Conservation (phyloP, 2,329 filamentous ascomycete genomes). For the Triangularia setosa region DNA sequence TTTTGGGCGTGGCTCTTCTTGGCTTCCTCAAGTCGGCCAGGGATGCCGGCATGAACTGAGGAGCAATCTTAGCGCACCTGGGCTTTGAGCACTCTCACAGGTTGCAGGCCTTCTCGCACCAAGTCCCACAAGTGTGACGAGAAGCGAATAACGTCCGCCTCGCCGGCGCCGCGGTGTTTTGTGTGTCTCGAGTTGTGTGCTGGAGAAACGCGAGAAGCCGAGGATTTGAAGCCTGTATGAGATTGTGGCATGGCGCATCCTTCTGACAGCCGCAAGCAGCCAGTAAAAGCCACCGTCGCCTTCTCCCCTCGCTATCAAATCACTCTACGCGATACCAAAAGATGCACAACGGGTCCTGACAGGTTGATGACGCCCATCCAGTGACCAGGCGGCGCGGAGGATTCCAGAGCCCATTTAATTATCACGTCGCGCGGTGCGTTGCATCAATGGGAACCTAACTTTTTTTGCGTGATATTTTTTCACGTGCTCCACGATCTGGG, state of each 20-base stretch:
- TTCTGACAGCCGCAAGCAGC: slow-evolving; percentile 1
- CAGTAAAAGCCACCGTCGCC: neutral
- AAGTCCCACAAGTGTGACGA: neutral
- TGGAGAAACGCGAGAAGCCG: neutral
- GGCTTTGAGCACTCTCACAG: neutral
- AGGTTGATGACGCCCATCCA: slow-evolving; percentile 9
- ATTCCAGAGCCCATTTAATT: slow-evolving; percentile 2
- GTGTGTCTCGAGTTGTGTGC: neutral
- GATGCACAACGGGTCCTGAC: slow-evolving; percentile 5
- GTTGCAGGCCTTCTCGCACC: neutral
- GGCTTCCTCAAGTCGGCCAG: slow-evolving; percentile 13
- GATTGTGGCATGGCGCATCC: slow-evolving; percentile 1
- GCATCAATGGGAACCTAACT: slow-evolving; percentile 14
- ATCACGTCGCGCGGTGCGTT: slow-evolving; percentile 19
- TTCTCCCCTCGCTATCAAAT: neutral
- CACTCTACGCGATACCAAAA: neutral
- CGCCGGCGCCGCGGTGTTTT: neutral
- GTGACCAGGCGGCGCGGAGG: slow-evolving; percentile 14
- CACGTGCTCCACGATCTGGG: neutral
- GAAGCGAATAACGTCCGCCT: neutral
- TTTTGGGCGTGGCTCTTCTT: slow-evolving; percentile 20
- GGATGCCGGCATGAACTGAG: slow-evolving; percentile 16
- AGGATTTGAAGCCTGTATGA: neutral
- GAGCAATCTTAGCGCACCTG: neutral
- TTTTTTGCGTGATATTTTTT: slow-evolving; percentile 10